Evolutionary conservation across 345 rosid species (phyloP).

Genomic region (Populus nigra): DNA sequence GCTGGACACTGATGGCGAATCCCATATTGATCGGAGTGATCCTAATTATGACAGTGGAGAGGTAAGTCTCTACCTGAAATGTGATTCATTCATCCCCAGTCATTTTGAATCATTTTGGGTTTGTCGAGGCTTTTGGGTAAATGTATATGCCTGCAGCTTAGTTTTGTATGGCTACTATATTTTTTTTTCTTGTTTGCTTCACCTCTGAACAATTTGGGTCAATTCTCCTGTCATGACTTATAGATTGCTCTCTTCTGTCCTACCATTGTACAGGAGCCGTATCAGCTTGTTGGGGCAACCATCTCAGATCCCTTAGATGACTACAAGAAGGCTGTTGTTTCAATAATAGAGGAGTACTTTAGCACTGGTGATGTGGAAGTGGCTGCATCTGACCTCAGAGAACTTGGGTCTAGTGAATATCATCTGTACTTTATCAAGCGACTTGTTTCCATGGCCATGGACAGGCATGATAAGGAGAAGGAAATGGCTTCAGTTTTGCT

Average conservation of each 20-base stretch:
- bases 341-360: constrained; percentile 85
- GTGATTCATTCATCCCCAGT: background rate
- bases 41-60: constrained; percentile 99
- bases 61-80: constrained; percentile 43
- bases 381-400: constrained; percentile 93
- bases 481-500: constrained; percentile 98
- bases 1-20: constrained; percentile 74
- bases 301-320: constrained; percentile 89
- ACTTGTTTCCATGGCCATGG: constrained; percentile 97
- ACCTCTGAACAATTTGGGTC: background rate
- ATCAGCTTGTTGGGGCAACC: constrained; percentile 77
- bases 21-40: constrained; percentile 75
- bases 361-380: constrained; percentile 84
- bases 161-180: background rate
- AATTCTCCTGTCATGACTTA: background rate
- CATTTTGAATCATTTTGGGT: background rate
- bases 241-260: constrained; percentile 10
- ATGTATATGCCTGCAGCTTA: background rate
- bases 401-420: constrained; percentile 84
- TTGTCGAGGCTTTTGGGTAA: background rate
- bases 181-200: background rate
- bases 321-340: constrained; percentile 82
- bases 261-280: constrained; percentile 59
- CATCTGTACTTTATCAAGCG: constrained; percentile 91
- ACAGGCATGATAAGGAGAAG: constrained; percentile 96